Base-by-base conservation (phyloP, 108 stramenopile genomes). In the Nitzschia inconspicua region DNA sequence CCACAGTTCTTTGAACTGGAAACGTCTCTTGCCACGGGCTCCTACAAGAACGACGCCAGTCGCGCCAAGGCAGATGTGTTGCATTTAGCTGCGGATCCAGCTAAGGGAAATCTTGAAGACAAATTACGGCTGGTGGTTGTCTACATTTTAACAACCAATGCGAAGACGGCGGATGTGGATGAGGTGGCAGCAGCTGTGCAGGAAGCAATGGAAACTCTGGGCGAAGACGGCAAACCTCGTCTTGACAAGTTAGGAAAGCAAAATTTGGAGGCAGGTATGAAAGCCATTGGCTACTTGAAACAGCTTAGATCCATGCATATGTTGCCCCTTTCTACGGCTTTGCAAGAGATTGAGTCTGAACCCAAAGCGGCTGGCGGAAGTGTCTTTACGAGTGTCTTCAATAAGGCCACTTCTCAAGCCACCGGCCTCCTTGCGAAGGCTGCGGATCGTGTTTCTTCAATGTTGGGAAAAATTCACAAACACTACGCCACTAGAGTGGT, bases 1-100 rank as follows among this genome's bases (percentile, higher is more conserved):
- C 97, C 97, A 20, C 89, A 95, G 58, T 98, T 94, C 60, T 97
- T 88, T 62, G 96, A 98, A 63, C 68, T 92, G 52, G 98, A 97
- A 66, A 86, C 73, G 25, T 65, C 82, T 4, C 60, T 95, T 47
- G 93, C 89, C 1, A 84, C 88, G 10, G 92, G 92, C 48, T 57
- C 72, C n/a, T 89, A 89, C 81, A 85, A 78, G 41, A 89, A 78
- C 49, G 86, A 91, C 60, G 27, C 72, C 19, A 63, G 70, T 18
- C 75, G 85, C 57, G 95, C 88, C 7, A 87, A 91, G 57, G 71
- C 71, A 29, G 76, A 85, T 41, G 88, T 99, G 1, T 41, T 92
- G 68, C 80, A 76, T 16, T 69, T 97, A 22, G 80, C 86, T 4
- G 57, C 77, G 6, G 89, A 91, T 64, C 65, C 91, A 31, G 63